A percentile compares a stretch with the other conserved stretches of the same genome.
Conservation (phyloP, 768 basidiomycete species). For the Hygrocybe punicea region DNA sequence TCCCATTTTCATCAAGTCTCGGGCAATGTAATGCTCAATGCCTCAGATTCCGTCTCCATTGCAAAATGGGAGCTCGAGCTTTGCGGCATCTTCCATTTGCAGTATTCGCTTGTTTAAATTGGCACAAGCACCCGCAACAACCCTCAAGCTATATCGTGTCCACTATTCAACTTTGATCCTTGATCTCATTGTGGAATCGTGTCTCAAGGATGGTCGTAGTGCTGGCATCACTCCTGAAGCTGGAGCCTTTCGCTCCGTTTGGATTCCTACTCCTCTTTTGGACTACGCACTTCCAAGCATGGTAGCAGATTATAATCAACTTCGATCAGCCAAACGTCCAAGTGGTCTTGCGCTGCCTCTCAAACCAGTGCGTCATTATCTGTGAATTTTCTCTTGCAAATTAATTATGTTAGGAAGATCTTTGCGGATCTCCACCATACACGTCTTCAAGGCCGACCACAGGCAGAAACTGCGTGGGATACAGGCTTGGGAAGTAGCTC, state of each 20-base stretch:
- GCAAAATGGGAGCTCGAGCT: background rate
- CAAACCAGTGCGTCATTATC: background rate
- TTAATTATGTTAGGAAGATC: background rate
- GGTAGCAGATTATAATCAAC: background rate
- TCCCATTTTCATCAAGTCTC: background rate
- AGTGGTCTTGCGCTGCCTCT: background rate
- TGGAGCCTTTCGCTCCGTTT: background rate
- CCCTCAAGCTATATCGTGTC: background rate
- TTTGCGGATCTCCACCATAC: background rate
- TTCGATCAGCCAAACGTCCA: background rate
- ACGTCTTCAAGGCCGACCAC: background rate
- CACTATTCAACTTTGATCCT: background rate
- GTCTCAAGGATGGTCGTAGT: background rate
- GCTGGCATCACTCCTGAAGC: background rate
- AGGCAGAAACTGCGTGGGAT: background rate
- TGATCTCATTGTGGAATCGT: background rate
- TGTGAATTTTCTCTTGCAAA: background rate
- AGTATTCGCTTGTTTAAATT: background rate
- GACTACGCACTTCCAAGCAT: background rate
- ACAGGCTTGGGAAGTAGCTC: too few species aligned
- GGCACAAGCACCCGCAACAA: background rate
- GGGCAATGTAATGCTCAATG: background rate
- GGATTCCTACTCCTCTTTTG: constrained; percentile 3
- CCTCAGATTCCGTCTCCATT: background rate
- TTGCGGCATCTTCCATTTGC: background rate